These are phyloP conservation scores for Scedosporium apiospermum DNA, from an alignment of 2,329 filamentous ascomycete species.

Conservation along the genomic window DNA sequence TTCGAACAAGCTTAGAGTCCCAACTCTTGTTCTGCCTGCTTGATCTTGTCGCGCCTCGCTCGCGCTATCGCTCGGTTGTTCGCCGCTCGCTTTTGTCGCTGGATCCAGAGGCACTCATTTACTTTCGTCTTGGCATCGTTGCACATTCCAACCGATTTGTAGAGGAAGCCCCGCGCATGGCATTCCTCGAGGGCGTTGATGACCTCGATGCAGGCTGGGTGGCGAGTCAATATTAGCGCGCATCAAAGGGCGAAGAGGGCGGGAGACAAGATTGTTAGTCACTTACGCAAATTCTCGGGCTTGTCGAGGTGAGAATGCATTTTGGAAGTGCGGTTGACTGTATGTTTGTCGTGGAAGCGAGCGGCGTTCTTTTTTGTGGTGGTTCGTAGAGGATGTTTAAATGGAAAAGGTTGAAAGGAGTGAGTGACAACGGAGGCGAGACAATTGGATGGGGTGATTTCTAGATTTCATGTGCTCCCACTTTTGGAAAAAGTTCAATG, in stretches of 20 bases:
- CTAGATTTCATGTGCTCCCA: neutral
- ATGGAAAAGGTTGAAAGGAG: neutral
- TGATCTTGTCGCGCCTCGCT: constrained; percentile 62
- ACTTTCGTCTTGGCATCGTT: constrained; percentile 77
- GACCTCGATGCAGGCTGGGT: constrained; percentile 84
- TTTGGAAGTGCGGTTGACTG: constrained; percentile 16
- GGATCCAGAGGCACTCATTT: constrained; percentile 72
- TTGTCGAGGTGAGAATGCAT: constrained; percentile 98
- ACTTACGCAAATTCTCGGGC: constrained; percentile 48
- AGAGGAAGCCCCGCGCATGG: constrained; percentile 83
- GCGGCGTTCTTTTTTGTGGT: neutral
- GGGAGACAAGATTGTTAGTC: neutral
- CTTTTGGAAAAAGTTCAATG: neutral
- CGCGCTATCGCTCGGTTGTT: constrained; percentile 61
- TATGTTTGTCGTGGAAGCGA: neutral
- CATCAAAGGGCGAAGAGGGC: neutral
- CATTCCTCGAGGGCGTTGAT: constrained; percentile 93
- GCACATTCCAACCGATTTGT: constrained; percentile 85
- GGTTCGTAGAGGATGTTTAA: neutral
- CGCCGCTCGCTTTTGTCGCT: constrained; percentile 69
- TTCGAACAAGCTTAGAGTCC: constrained; percentile 20
- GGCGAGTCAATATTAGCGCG: neutral
- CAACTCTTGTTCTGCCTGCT: constrained; percentile 55
- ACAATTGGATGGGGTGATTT: neutral
- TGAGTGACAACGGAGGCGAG: neutral